Conservation (phyloP, 257 asterid genomes). For the Gentiana dahurica region DNA sequence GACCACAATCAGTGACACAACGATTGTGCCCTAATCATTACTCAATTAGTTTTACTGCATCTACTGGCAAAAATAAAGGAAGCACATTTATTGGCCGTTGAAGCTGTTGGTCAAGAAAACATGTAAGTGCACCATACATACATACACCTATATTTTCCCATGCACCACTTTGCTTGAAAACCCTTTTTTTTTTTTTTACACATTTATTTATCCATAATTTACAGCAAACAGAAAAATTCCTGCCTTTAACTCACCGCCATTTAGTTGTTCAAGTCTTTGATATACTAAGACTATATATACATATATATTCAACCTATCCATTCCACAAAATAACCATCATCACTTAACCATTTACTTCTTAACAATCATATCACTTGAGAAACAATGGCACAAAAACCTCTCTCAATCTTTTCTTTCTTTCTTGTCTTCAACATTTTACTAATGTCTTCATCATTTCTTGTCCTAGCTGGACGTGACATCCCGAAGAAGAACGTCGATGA, state of each 20-base stretch:
- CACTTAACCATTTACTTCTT: background rate
- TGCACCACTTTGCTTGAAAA: background rate
- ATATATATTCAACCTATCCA: background rate
- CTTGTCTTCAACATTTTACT: conserved; percentile 12
- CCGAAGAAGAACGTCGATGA: conserved; percentile 5
- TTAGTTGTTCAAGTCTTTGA: conserved; percentile 9
- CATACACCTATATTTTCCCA: background rate
- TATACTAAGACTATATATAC: conserved; percentile 14
- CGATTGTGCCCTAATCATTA: no score
- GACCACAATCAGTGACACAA: no score
- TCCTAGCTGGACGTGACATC: conserved; percentile 26
- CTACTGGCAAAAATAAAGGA: background rate
- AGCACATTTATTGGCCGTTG: conserved; percentile 13
- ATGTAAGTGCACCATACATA: no score
- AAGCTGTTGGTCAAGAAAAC: conserved; percentile 5
- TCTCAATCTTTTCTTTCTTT: conserved; percentile 17
- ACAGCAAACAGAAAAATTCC: background rate
- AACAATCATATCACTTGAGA: background rate
- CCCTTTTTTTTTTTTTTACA: background rate
- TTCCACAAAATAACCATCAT: background rate
- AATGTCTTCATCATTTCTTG: conserved; percentile 6
- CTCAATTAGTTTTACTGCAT: no score
- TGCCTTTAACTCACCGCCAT: conserved; percentile 34
- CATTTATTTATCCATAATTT: background rate
- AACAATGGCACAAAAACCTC: conserved; percentile 32